A percentile compares a stretch with the other conserved stretches of the same genome.
Conservation (phyloP, 2,329 filamentous ascomycete species). For the Colletotrichum tropicicola region DNA sequence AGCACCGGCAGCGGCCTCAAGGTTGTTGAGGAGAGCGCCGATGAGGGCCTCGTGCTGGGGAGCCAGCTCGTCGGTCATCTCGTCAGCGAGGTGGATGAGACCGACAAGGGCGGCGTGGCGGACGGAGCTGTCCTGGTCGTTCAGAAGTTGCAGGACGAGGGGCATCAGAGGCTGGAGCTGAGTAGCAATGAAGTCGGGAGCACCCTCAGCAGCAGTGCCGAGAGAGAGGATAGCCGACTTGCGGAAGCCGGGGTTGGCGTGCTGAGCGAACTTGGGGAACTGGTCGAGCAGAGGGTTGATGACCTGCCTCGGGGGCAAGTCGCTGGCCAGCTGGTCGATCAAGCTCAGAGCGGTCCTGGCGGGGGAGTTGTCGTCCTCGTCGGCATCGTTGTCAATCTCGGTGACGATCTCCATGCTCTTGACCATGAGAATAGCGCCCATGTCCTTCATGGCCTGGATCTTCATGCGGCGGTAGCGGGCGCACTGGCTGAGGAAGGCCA, state of each 20-base stretch:
- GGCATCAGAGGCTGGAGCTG: conserved; percentile 90
- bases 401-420: conserved; percentile 90
- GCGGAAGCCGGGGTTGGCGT: conserved; percentile 78
- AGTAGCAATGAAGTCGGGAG: conserved; percentile 95
- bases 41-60: conserved; percentile 88
- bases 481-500: conserved; percentile 93
- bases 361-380: conserved; percentile 78
- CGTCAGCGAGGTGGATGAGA: conserved; percentile 89
- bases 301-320: conserved; percentile 91
- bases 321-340: conserved; percentile 87
- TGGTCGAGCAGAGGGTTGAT: conserved; percentile 91
- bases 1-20: conserved; percentile 79
- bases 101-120: conserved; percentile 88
- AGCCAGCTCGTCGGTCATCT: conserved; percentile 89
- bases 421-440: conserved; percentile 87
- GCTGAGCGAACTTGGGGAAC: conserved; percentile 82
- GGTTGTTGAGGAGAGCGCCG: conserved; percentile 85
- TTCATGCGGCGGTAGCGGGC: conserved; percentile 95
- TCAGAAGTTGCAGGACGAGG: conserved; percentile 81
- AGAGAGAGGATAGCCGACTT: conserved; percentile 92
- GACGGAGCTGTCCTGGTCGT: conserved; percentile 85
- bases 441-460: conserved; percentile 85
- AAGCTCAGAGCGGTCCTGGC: conserved; percentile 86
- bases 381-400: conserved; percentile 86
- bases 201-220: conserved; percentile 94